Base-by-base conservation (phyloP, 345 rosid species). In the thale cress (Arabidopsis thaliana) region DNA sequence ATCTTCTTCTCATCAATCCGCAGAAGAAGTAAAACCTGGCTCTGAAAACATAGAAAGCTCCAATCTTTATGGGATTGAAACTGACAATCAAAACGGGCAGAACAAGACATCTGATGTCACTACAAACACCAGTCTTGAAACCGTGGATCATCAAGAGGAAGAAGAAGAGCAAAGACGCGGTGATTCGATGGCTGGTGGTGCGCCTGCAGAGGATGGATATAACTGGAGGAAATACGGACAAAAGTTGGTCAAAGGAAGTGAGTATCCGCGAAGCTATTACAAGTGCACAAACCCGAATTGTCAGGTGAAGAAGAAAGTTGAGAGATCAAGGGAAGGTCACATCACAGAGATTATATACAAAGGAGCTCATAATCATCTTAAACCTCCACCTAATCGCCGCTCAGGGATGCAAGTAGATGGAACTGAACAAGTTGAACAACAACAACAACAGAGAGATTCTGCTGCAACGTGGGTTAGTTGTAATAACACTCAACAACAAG, bases 221-320 rank as follows among this genome's bases (percentile, higher is more conserved):
- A 94, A 94, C 76, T 94, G 97, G 97, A 84, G 97, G 81, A 95
- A 95, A 75, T 95, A 95, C 28, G 99, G 99, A 41, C 99, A 95
- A 71, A 95, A 95, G 82, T 87, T 90, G 70, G 97, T 95, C 0
- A 95, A 92, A 78, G 99, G 99, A 38, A 90, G 99, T 16, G 97
- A 92, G 76, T 92, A 90, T 79, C 99, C 97, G 0, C 84, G 99
- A 52, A 95, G 99, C 83, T 95, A 95, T 81, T 95, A 92, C 89
- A 95, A 92, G 73, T 95, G 99, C 80, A 92, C 99, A 5, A 86
- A 89, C 81, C 84, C 88, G 5, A 89, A 84, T 71, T 92, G 99
- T 78, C 90, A 67, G 24, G 97, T 92, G 28, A 95, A 89, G 91
- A 95, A 95, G 86, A 95, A 95, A 64, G 97, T 95, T 45, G 99